Conservation (phyloP, 2,329 filamentous ascomycete species). For the Polychaeton citri region DNA sequence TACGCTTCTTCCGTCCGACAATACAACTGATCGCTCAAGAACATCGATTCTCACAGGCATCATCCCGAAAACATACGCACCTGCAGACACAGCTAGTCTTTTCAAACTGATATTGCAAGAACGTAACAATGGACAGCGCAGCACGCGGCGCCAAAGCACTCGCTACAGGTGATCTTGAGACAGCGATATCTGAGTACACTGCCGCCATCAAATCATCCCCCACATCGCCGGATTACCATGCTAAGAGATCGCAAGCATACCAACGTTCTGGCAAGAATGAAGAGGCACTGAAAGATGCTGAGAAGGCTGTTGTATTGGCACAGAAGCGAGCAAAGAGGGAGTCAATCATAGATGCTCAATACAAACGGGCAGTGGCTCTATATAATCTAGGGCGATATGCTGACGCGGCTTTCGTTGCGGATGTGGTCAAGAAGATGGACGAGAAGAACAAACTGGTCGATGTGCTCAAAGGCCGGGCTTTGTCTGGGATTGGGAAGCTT, state of each 20-base stretch:
- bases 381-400: slow-evolving; percentile 58
- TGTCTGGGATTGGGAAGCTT: slow-evolving; percentile 17
- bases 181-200: slow-evolving; percentile 56
- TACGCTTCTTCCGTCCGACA: no score
- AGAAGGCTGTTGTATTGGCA: slow-evolving; percentile 45
- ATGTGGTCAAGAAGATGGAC: slow-evolving; percentile 40
- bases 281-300: slow-evolving; percentile 32
- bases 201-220: slow-evolving; percentile 49
- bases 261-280: slow-evolving; percentile 43
- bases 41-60: no score
- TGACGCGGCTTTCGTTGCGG: slow-evolving; percentile 60
- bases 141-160: slow-evolving; percentile 49
- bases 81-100: no score
- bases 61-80: no score
- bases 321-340: slow-evolving; percentile 62
- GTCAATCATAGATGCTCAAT: slow-evolving; percentile 66
- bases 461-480: slow-evolving; percentile 29
- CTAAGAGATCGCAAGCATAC: slow-evolving; percentile 69
- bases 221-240: slow-evolving; percentile 62
- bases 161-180: slow-evolving; percentile 47
- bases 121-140: slow-evolving; percentile 1
- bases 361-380: slow-evolving; percentile 63
- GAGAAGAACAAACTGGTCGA: slow-evolving; percentile 41
- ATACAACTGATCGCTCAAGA: no score
- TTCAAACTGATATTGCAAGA: no score